Percentiles rank a stretch among this genome's conserved stretches.
phyloP scores from a whole-genome alignment of 306 rosid genomes.

The Acacia confusa region DNA sequence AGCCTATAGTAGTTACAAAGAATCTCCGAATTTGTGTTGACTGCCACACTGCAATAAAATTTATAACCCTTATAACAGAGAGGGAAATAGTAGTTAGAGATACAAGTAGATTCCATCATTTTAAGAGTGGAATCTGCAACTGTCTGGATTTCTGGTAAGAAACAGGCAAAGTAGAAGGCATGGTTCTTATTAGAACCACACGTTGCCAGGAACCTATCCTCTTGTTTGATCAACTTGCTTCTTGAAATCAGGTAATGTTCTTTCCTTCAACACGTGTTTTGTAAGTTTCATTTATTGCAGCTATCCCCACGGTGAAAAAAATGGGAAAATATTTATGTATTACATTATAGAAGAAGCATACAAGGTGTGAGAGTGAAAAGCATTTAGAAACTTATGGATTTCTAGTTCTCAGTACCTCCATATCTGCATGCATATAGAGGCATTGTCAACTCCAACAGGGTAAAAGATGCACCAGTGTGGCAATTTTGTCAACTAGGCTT shows the following conservation, averaged over 20 bases:
- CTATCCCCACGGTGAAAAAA: background rate
- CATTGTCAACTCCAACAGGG: background rate
- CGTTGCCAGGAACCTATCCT: conserved; percentile 11
- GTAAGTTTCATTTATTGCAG: conserved; percentile 2
- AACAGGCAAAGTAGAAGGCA: conserved; percentile 18
- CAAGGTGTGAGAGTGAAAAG: background rate
- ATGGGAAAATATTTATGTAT: background rate
- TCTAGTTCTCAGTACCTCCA: background rate
- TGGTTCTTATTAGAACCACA: conserved; percentile 15
- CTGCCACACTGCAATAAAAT: conserved; percentile 62
- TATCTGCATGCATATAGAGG: background rate
- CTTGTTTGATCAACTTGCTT: conserved; percentile 13
- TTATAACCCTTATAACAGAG: conserved; percentile 48
- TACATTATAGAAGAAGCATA: conserved; percentile 1
- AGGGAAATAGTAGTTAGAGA: conserved; percentile 59
- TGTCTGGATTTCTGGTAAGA: conserved; percentile 65
- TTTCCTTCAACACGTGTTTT: conserved; percentile 10
- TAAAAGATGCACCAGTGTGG: background rate
- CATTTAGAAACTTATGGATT: background rate
- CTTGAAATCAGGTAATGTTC: conserved; percentile 29
- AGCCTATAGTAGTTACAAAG: conserved; percentile 53
- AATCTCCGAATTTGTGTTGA: conserved; percentile 63
- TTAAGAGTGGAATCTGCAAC: conserved; percentile 55
- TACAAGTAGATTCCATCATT: conserved; percentile 66
- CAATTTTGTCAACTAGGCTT: background rate